A percentile compares a stretch with the other conserved stretches of the same genome.
phyloP scores from a whole-genome alignment of 768 basidiomycete species.

The Lactifluus rugatus region DNA sequence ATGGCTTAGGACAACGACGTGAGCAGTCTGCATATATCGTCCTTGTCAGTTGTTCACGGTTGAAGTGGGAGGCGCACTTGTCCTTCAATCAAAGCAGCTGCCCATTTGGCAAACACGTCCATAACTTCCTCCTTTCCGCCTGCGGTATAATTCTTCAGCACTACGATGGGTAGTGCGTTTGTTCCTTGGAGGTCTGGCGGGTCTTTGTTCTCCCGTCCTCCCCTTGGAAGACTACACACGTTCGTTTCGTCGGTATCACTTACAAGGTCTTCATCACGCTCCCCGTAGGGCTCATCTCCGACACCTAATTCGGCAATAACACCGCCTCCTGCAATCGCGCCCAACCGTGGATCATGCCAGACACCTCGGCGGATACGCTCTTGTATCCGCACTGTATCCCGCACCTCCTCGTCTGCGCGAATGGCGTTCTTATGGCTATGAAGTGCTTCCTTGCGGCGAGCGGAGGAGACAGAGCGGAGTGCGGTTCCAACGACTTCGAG shows the following conservation, averaged over 20 bases:
- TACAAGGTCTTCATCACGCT: slow-evolving; percentile 26
- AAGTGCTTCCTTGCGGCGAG: slow-evolving; percentile 38
- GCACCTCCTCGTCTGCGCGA: slow-evolving; percentile 29
- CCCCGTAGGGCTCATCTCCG: slow-evolving; percentile 56
- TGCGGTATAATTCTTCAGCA: slow-evolving; percentile 70
- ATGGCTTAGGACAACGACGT: slow-evolving; percentile 86
- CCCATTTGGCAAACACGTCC: slow-evolving; percentile 75
- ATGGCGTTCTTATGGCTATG: slow-evolving; percentile 31
- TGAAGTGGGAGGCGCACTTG: slow-evolving; percentile 37
- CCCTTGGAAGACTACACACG: background rate
- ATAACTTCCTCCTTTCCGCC: slow-evolving; percentile 61
- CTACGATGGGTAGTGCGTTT: slow-evolving; percentile 68
- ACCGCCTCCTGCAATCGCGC: slow-evolving; percentile 79
- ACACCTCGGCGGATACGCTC: slow-evolving; percentile 49
- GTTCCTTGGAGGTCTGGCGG: slow-evolving; percentile 38
- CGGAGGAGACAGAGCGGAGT: slow-evolving; percentile 51
- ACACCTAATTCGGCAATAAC: slow-evolving; percentile 78
- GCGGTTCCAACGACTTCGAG: slow-evolving; percentile 68
- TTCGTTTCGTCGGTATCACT: background rate
- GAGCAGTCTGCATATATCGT: slow-evolving; percentile 56
- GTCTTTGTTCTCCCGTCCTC: slow-evolving; percentile 2
- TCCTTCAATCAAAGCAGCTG: slow-evolving; percentile 69
- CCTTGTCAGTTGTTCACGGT: background rate
- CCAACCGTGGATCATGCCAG: slow-evolving; percentile 83
- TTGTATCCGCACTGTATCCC: slow-evolving; percentile 31